A percentile compares a stretch with the other conserved stretches of the same genome.
Evolutionary conservation across 129 eudicot genomes (phyloP).

Genomic region (Flaveria linearis): DNA sequence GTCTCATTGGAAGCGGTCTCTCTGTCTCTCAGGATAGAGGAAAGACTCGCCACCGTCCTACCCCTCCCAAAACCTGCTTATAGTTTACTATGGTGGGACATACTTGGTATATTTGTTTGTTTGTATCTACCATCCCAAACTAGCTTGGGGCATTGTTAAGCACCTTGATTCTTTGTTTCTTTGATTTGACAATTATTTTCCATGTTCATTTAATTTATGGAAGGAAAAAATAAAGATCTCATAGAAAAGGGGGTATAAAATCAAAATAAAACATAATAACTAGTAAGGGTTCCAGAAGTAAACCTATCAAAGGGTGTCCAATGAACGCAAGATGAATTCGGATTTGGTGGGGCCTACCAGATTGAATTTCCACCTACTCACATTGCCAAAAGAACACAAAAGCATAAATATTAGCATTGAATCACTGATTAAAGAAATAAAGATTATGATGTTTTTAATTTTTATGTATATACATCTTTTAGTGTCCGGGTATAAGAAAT

Average conservation of each 20-base stretch:
- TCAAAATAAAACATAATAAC: constrained; percentile 10
- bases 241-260: background rate
- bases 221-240: background rate
- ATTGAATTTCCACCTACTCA: constrained; percentile 86
- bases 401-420: background rate
- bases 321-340: constrained; percentile 93
- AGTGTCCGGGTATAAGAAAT: background rate
- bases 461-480: background rate
- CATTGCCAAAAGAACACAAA: constrained; percentile 25
- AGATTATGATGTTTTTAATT: background rate
- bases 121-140: background rate
- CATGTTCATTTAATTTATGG: background rate
- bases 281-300: constrained; percentile 5
- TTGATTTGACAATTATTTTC: background rate
- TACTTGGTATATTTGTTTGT: too few relatives aligned
- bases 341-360: constrained; percentile 97
- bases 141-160: background rate
- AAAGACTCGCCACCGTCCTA: too few relatives aligned
- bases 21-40: too few relatives aligned
- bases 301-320: constrained; percentile 91
- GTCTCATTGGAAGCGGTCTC: too few relatives aligned
- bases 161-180: background rate
- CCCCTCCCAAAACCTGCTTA: too few relatives aligned
- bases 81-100: too few relatives aligned
- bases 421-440: background rate